A percentile compares a stretch with the other conserved stretches of the same genome.
phyloP scores from a whole-genome alignment of 495 filamentous ascomycete genomes.

The Cetradonia linearis region DNA sequence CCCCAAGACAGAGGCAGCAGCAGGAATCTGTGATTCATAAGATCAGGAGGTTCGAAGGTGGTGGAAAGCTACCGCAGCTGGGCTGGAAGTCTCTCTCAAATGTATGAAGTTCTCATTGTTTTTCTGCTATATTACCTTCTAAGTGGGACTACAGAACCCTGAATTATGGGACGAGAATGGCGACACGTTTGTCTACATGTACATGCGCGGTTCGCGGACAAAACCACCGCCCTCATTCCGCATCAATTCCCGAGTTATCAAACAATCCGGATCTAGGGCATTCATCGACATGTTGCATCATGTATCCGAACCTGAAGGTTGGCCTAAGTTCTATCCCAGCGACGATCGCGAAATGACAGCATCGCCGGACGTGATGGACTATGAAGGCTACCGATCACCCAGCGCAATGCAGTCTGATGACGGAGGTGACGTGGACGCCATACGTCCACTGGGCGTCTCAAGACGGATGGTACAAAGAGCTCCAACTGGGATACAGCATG shows the following conservation, averaged over 20 bases:
- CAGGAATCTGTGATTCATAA: constrained; percentile 26
- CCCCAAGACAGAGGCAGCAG: constrained; percentile 19
- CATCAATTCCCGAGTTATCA: constrained; percentile 24
- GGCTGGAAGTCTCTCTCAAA: constrained; percentile 28
- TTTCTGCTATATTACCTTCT: not conserved
- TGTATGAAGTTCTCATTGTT: constrained; percentile 11
- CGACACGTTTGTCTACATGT: constrained; percentile 29
- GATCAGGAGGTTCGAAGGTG: constrained; percentile 26
- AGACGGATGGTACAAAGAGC: constrained; percentile 12
- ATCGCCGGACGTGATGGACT: constrained; percentile 13
- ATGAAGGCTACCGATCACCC: constrained; percentile 14
- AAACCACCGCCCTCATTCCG: constrained; percentile 29
- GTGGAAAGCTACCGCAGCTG: constrained; percentile 27
- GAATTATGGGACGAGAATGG: constrained; percentile 27
- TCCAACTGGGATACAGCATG: constrained; percentile 23
- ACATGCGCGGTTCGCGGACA: constrained; percentile 26
- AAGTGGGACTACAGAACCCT: constrained; percentile 21
- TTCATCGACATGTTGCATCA: constrained; percentile 27
- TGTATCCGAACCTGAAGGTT: constrained; percentile 24
- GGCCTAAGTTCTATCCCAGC: constrained; percentile 23
- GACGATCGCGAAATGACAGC: constrained; percentile 10
- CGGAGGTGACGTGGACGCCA: constrained; percentile 19
- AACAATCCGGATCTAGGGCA: constrained; percentile 21
- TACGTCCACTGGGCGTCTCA: constrained; percentile 18
- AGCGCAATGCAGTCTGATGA: constrained; percentile 13